Percentiles rank a stretch among this genome's conserved stretches.
Evolutionary conservation across 75 land plant species (phyloP).

Genomic region (Selaginella moellendorffii): DNA sequence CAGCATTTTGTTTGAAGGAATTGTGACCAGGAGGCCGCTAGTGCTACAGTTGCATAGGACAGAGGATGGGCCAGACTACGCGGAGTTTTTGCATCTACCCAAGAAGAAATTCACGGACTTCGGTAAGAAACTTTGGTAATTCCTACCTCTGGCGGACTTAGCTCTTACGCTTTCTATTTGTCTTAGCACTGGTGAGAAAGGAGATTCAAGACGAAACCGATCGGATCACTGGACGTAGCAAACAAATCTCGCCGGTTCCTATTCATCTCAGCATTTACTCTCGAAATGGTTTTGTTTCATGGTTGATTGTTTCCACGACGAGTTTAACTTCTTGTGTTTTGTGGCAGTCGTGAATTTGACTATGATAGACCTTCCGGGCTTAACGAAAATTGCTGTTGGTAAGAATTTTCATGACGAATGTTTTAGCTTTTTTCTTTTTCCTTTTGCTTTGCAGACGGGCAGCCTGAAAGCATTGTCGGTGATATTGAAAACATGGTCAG

Average conservation of each 20-base stretch:
- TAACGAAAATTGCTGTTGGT: conserved; percentile 95
- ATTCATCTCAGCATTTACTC: conserved; percentile 84
- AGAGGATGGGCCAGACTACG: conserved; percentile 75
- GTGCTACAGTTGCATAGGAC: conserved; percentile 73
- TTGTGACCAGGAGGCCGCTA: conserved; percentile 87
- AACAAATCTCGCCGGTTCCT: conserved; percentile 72
- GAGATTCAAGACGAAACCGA: conserved; percentile 90
- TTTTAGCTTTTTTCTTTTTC: too few species aligned
- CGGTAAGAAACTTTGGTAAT: too few species aligned
- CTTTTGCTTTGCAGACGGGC: conserved; percentile 2
- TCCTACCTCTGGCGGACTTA: too few species aligned
- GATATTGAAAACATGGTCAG: conserved; percentile 9
- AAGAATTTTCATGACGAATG: too few species aligned
- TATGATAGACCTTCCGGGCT: conserved; percentile 88
- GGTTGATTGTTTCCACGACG: too few species aligned
- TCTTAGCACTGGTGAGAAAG: conserved; percentile 71
- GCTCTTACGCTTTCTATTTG: conserved; percentile 4
- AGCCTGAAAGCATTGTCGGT: conserved; percentile 6
- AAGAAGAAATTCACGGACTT: conserved; percentile 66
- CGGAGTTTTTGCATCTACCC: conserved; percentile 74
- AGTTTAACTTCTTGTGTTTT: conserved; percentile 1
- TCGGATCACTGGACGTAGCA: conserved; percentile 64
- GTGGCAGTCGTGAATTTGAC: conserved; percentile 90
- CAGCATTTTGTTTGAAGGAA: too few species aligned
- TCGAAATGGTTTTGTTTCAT: conserved; percentile 43